Conservation (phyloP, 371 early-diverging fungal species). For the Zychaea mexicana region DNA sequence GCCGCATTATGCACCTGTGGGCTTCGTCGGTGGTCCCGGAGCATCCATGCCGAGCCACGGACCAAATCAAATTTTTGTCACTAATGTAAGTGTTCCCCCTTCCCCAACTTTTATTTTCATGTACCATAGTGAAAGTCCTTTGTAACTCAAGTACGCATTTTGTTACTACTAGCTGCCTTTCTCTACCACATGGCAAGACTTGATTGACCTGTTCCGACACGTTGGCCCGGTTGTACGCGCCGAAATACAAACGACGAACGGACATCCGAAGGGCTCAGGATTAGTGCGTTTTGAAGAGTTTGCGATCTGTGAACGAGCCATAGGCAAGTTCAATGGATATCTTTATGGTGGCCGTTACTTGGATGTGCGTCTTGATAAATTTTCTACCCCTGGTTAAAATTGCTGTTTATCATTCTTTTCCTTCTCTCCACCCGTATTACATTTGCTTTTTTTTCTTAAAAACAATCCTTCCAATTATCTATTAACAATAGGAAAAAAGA, state of each 20-base stretch:
- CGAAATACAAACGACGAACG: slow-evolving; percentile 53
- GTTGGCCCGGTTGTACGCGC: slow-evolving; percentile 57
- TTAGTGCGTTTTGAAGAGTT: slow-evolving; percentile 64
- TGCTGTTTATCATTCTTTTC: too few species aligned
- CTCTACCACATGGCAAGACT: slow-evolving; percentile 67
- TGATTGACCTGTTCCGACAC: slow-evolving; percentile 67
- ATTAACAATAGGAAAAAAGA: background rate
- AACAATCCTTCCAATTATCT: too few species aligned
- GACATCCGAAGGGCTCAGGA: slow-evolving; percentile 66
- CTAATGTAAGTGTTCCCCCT: slow-evolving; percentile 44
- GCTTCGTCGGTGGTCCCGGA: slow-evolving; percentile 44
- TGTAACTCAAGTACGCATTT: background rate
- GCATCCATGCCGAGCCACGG: slow-evolving; percentile 45
- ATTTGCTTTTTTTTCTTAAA: background rate
- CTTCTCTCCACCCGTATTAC: background rate
- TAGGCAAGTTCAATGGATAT: slow-evolving; percentile 67
- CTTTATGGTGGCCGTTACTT: slow-evolving; percentile 59
- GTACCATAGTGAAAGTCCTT: too few species aligned
- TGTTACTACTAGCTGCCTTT: slow-evolving; percentile 52
- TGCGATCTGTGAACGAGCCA: slow-evolving; percentile 59
- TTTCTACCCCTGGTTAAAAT: slow-evolving; percentile 14
- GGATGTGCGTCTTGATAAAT: slow-evolving; percentile 54
- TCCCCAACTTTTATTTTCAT: background rate
- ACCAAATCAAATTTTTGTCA: slow-evolving; percentile 58
- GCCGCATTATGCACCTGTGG: slow-evolving; percentile 21